A percentile compares a stretch with the other conserved stretches of the same genome.
Evolutionary conservation across 345 rosid species (phyloP).

Genomic region (Ailanthus altissimus): DNA sequence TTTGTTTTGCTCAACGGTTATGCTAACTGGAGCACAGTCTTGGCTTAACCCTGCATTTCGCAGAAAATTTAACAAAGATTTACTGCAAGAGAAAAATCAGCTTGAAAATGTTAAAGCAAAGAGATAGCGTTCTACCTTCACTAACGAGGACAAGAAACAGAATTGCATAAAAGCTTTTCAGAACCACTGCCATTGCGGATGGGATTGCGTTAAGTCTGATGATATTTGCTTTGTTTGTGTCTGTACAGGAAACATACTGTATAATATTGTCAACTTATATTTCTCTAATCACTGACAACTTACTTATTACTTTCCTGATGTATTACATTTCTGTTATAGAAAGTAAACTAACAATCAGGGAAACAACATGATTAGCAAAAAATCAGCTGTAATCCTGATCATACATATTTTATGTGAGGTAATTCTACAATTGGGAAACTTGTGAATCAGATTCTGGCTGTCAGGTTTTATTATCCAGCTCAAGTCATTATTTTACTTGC

Average conservation of each 20-base stretch:
- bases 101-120: no score
- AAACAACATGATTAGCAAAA: neutral
- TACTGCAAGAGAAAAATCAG: no score
- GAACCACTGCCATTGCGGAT: neutral
- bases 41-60: no score
- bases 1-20: neutral
- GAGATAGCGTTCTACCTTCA: no score
- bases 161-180: neutral
- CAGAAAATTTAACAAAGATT: neutral
- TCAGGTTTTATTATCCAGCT: no score
- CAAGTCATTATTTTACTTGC: no score
- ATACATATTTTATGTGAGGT: no score
- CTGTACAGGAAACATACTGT: neutral
- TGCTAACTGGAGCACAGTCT: neutral
- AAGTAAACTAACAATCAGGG: neutral
- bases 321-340: neutral
- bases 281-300: neutral
- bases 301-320: no score
- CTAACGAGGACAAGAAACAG: neutral
- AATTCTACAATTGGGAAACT: no score
- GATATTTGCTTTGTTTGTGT: neutral
- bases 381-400: neutral
- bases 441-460: no score
- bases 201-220: neutral
- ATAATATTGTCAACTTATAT: neutral